Conservation (phyloP, 352 stramenopile species). For the Phytophthora litchii region DNA sequence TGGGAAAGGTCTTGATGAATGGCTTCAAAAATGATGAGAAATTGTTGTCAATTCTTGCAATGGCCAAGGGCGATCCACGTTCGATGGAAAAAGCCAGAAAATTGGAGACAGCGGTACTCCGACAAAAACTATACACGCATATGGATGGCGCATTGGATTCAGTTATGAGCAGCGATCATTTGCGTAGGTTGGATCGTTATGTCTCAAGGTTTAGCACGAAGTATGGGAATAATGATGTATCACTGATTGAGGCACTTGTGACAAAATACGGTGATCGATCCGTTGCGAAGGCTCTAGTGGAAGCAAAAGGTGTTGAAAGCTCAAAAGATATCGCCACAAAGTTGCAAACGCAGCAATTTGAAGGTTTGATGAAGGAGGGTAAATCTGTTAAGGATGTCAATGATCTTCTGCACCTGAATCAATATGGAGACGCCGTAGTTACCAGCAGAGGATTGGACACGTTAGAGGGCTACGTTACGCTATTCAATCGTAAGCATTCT, state of each 20-base stretch:
- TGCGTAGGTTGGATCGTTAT: not conserved
- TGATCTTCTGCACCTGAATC: not conserved
- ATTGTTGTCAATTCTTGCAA: not conserved
- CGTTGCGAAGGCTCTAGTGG: not conserved
- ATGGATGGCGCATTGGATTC: not conserved
- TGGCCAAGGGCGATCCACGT: not conserved
- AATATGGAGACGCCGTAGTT: not conserved
- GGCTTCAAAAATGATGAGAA: not conserved
- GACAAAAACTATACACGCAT: no score
- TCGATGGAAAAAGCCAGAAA: not conserved
- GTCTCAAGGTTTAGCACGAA: not conserved
- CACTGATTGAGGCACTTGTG: not conserved
- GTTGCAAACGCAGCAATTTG: conserved; percentile 1
- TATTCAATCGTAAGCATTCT: not conserved
- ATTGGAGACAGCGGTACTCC: not conserved
- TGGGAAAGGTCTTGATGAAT: not conserved
- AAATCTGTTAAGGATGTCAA: not conserved
- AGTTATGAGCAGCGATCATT: not conserved
- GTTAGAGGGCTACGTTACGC: not conserved
- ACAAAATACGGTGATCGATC: not conserved
- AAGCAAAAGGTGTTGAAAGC: not conserved
- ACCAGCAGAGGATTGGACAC: not conserved
- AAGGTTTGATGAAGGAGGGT: not conserved
- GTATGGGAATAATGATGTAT: not conserved
- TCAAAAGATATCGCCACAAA: conserved; percentile 2